Conservation (phyloP, 139 green algal species). For the Coelastrella sp. region DNA sequence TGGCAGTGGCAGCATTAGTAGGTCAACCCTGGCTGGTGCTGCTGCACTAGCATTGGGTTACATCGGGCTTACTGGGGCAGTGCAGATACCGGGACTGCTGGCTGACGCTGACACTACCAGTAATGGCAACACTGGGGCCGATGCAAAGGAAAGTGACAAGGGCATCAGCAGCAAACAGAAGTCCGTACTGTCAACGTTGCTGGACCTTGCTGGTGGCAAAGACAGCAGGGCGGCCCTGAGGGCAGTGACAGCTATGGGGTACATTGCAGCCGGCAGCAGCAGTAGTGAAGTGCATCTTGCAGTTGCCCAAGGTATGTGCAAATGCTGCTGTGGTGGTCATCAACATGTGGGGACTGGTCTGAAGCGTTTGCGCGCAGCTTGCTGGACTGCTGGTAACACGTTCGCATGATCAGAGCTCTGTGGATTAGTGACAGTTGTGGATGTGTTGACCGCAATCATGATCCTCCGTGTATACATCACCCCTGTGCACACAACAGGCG, state of each 20-base stretch:
- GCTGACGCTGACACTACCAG: background rate
- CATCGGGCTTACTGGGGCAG: slow-evolving; percentile 5
- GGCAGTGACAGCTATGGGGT: background rate
- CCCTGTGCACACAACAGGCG: too few relatives aligned
- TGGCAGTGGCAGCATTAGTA: slow-evolving; percentile 17
- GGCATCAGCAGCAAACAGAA: slow-evolving; percentile 2
- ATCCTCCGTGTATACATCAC: too few relatives aligned
- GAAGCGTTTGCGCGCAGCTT: too few relatives aligned
- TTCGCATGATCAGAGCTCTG: too few relatives aligned
- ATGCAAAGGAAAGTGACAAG: background rate
- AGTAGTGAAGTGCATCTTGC: slow-evolving; percentile 2
- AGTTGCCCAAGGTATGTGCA: slow-evolving; percentile 29
- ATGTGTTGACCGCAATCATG: too few relatives aligned
- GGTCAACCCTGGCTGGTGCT: slow-evolving; percentile 41
- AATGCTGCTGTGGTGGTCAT: background rate
- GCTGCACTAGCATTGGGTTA: slow-evolving; percentile 60
- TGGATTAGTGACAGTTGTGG: too few relatives aligned
- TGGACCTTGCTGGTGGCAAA: slow-evolving; percentile 1
- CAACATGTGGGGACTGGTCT: too few relatives aligned
- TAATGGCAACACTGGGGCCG: background rate
- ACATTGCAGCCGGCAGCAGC: slow-evolving; percentile 8
- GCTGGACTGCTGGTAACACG: too few relatives aligned
- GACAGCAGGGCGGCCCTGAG: slow-evolving; percentile 19
- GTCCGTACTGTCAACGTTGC: background rate
- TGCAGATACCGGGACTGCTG: background rate